Conservation (phyloP, 768 basidiomycete species). For the Punctularia strigosozonata region DNA sequence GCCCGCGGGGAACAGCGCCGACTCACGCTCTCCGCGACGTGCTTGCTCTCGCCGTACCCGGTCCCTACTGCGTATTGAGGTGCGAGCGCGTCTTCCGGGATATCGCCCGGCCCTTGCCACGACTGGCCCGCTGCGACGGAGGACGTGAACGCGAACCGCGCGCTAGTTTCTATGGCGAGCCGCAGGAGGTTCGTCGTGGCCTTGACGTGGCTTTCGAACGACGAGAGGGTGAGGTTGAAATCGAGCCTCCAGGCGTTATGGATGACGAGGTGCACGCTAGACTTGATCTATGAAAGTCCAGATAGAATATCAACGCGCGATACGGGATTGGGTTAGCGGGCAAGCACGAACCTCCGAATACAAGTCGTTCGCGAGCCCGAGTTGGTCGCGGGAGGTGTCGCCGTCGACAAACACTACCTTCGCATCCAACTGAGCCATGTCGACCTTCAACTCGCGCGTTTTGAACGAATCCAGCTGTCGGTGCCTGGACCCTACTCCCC, state of each 20-base stretch:
- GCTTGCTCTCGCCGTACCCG: neutral
- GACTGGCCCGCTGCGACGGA: slow-evolving; percentile 20
- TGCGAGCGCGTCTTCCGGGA: slow-evolving; percentile 13
- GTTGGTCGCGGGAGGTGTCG: neutral
- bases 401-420: neutral
- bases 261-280: slow-evolving; percentile 20
- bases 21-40: neutral
- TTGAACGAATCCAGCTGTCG: slow-evolving; percentile 9
- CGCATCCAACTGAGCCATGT: neutral
- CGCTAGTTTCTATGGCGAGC: slow-evolving; percentile 8
- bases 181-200: slow-evolving; percentile 22
- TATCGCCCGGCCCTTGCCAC: slow-evolving; percentile 18
- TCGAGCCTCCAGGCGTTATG: slow-evolving; percentile 30
- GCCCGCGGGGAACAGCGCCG: neutral
- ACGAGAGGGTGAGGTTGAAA: slow-evolving; percentile 25
- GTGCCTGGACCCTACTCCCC: slow-evolving; percentile 3
- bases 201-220: slow-evolving; percentile 25
- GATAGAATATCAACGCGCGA: no score
- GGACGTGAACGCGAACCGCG: slow-evolving; percentile 27
- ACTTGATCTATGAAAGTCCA: no score
- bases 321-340: no score
- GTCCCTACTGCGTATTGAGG: neutral
- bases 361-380: neutral
- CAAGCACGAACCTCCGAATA: neutral
- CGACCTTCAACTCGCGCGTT: slow-evolving; percentile 4